Conservation (phyloP, 345 rosid species). For the Salix caprea region DNA sequence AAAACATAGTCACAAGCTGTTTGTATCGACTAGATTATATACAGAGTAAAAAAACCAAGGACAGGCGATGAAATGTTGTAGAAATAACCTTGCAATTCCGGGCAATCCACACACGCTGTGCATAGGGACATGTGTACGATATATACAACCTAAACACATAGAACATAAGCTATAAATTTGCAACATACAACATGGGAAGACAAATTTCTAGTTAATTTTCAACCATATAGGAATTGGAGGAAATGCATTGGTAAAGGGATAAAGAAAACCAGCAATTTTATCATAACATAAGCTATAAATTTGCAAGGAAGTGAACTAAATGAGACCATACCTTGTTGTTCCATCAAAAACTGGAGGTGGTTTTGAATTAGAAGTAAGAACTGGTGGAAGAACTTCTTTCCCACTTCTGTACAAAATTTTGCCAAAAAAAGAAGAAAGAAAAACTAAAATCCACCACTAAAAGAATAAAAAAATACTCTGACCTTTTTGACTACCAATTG, state of each 20-base stretch:
- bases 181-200: not conserved
- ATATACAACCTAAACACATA: constrained; percentile 55
- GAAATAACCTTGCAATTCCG: constrained; percentile 66
- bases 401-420: constrained; percentile 26
- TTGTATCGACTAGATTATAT: not conserved
- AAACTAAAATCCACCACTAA: not conserved
- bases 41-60: not conserved
- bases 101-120: constrained; percentile 79
- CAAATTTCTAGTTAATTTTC: no score
- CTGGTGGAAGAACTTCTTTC: constrained; percentile 50
- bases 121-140: constrained; percentile 68
- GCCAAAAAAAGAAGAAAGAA: not conserved
- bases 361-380: constrained; percentile 61
- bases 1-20: no score
- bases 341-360: constrained; percentile 73
- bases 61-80: not conserved
- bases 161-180: not conserved
- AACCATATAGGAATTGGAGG: not conserved
- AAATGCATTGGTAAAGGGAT: not conserved
- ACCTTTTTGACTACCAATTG: not conserved
- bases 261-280: not conserved
- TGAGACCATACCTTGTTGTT: constrained; percentile 50
- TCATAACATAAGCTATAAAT: not conserved
- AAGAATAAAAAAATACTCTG: not conserved
- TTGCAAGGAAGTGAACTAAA: not conserved